These are phyloP conservation scores for Arctostaphylos glauca DNA, from an alignment of 148 eudicot species.

Conservation along the genomic window DNA sequence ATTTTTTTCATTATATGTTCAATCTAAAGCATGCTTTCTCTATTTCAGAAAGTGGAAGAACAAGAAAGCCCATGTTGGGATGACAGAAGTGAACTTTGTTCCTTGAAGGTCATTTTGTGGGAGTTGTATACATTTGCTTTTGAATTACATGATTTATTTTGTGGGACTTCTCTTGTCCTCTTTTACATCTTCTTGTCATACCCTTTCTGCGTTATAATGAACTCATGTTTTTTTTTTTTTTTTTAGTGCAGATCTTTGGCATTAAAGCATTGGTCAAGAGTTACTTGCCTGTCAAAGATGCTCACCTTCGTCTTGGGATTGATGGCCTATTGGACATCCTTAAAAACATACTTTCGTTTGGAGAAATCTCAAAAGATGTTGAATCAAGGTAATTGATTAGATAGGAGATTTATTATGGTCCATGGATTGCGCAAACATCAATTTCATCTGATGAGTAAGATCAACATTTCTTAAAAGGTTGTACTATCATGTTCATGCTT, in stretches of 20 bases:
- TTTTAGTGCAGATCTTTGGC: constrained; percentile 66
- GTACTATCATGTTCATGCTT: not conserved
- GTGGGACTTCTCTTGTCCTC: not conserved
- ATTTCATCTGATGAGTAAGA: not conserved
- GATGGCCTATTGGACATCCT: constrained; percentile 68
- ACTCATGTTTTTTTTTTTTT: not conserved
- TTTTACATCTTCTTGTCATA: not conserved
- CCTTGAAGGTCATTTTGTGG: constrained; percentile 58
- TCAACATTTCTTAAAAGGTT: constrained; percentile 10
- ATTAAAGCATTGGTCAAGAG: constrained; percentile 89
- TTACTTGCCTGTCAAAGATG: constrained; percentile 91
- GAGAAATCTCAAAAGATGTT: constrained; percentile 71
- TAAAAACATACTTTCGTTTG: constrained; percentile 63
- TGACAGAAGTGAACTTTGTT: constrained; percentile 80
- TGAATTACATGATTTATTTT: constrained; percentile 5
- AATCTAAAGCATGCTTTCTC: constrained; percentile 10
- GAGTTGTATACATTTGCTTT: constrained; percentile 4
- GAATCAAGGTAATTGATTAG: constrained; percentile 61
- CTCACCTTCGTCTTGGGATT: constrained; percentile 89
- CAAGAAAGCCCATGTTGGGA: constrained; percentile 68
- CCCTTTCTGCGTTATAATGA: not conserved
- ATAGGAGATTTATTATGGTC: not conserved
- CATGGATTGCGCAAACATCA: not conserved
- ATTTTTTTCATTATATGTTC: not conserved
- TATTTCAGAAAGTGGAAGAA: constrained; percentile 57